Evolutionary conservation across 495 filamentous ascomycete species (phyloP).

Genomic region (Copromyces sp.): DNA sequence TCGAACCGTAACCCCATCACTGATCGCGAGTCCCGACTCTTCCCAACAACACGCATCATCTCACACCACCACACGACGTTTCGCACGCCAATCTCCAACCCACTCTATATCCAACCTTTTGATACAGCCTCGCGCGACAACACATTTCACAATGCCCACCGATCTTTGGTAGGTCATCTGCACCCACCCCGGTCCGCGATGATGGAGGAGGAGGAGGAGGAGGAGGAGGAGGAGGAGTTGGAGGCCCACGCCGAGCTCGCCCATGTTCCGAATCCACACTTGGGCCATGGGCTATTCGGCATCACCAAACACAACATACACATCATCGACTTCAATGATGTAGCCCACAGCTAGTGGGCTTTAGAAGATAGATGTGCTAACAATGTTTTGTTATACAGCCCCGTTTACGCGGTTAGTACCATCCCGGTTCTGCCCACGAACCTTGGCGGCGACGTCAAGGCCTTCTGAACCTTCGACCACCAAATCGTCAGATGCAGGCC

Average conservation of each 20-base stretch:
- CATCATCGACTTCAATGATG: slow-evolving; percentile 1
- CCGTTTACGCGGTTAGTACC: slow-evolving; percentile 95
- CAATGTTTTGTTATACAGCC: slow-evolving; percentile 45
- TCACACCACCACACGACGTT: slow-evolving; percentile 2
- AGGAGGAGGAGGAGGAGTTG: neutral
- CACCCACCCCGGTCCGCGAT: slow-evolving; percentile 2
- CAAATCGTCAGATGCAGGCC: neutral
- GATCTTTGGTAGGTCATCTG: slow-evolving; percentile 32
- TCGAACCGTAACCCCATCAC: slow-evolving; percentile 12
- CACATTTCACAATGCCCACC: slow-evolving; percentile 29
- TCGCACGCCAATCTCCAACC: neutral
- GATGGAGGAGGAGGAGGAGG: neutral
- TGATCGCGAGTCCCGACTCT: slow-evolving; percentile 8
- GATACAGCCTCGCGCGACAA: slow-evolving; percentile 20
- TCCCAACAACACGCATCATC: slow-evolving; percentile 12
- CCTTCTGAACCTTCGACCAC: neutral
- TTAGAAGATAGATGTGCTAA: slow-evolving; percentile 8
- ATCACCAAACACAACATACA: neutral
- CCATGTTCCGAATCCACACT: slow-evolving; percentile 13
- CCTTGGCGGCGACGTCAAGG: neutral
- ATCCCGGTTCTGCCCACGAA: slow-evolving; percentile 3
- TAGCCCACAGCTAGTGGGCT: neutral
- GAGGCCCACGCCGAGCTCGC: slow-evolving; percentile 10
- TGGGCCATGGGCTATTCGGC: slow-evolving; percentile 9
- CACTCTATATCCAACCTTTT: slow-evolving; percentile 5